Base-by-base conservation (phyloP, 2,329 filamentous ascomycete genomes). In the Xylariomycetidae sp. region DNA sequence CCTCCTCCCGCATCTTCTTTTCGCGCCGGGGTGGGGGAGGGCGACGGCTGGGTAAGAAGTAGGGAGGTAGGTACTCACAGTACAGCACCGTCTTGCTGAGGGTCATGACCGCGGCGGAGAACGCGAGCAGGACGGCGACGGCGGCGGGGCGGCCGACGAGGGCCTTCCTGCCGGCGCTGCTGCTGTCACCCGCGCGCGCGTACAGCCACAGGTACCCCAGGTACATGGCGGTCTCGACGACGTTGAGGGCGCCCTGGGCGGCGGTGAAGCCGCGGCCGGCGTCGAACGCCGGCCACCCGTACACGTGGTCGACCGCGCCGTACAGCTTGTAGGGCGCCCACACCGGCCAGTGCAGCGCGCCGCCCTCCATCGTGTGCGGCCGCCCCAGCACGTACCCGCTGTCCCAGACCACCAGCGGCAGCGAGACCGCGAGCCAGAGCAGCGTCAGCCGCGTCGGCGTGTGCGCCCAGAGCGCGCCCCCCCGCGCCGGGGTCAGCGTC, bases 331-430 rank as follows among this genome's bases (percentile, higher is more conserved):
- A 95, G 0, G 85, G 86, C 19, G 62, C 64, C 73, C 76, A 95
- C 25, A 94, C 49, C 2, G 84, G 83, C 64, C 63, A 67, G 63
- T 93, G 85, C 32, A 82, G 65, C 29, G 59, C 61, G 12, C 87
- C 87, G 46, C 85, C 85, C 0, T 80, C 76, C 84, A 95, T 92
- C 37, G 79, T 84, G 58, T 81, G 75, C 19, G 88, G 88, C 14
- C 88, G 84, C 34, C 85, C 65, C 29, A 94, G 67, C 24, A 94
- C 77, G 64, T 94, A 95, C 37, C 68, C 65, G 19, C 74, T 75
- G 63, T 95, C 88, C 88, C 88, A 94, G 31, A 76, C 53, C 30
- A 94, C 85, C 39, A 93, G 71, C 2, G 85, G 85, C 12, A 92
- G 63, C 14, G 84, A 88, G 40, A 90, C 43, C 38, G 70, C 60